Conservation (phyloP, 1,139 yeast genomes). For the Blastobotrys illinoisensis region DNA sequence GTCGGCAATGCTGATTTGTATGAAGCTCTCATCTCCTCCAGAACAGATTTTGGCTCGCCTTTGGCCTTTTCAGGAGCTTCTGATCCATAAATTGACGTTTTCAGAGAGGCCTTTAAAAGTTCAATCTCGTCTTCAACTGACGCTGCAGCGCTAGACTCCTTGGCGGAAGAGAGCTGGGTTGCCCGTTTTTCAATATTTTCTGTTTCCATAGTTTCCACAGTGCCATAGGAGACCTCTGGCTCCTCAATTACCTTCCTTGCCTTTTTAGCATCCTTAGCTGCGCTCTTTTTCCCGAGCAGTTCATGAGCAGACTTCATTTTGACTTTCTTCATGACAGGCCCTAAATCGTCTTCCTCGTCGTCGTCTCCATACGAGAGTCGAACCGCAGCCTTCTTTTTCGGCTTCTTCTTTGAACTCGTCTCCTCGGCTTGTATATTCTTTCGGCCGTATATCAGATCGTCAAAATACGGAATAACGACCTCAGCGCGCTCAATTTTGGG, state of each 20-base stretch:
- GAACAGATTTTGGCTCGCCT: background rate
- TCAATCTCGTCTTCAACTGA: conserved; percentile 11
- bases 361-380: conserved; percentile 33
- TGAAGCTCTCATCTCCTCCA: conserved; percentile 7
- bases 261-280: conserved; percentile 10
- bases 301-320: conserved; percentile 50
- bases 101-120: conserved; percentile 9
- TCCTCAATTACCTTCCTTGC: conserved; percentile 3
- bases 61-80: conserved; percentile 6
- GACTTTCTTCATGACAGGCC: conserved; percentile 22
- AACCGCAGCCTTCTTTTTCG: conserved; percentile 18
- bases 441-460: conserved; percentile 36
- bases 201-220: background rate
- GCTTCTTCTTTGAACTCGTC: conserved; percentile 6
- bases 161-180: background rate
- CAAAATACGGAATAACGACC: conserved; percentile 47
- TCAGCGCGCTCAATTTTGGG: conserved; percentile 40
- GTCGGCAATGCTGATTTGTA: conserved; percentile 8
- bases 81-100: conserved; percentile 3
- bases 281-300: conserved; percentile 26
- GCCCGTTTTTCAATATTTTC: background rate
- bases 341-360: conserved; percentile 30
- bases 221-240: background rate
- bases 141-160: conserved; percentile 4
- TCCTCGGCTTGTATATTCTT: conserved; percentile 3